phyloP scores from a whole-genome alignment of 768 basidiomycete genomes.

The Leucosporidium yakuticum region DNA sequence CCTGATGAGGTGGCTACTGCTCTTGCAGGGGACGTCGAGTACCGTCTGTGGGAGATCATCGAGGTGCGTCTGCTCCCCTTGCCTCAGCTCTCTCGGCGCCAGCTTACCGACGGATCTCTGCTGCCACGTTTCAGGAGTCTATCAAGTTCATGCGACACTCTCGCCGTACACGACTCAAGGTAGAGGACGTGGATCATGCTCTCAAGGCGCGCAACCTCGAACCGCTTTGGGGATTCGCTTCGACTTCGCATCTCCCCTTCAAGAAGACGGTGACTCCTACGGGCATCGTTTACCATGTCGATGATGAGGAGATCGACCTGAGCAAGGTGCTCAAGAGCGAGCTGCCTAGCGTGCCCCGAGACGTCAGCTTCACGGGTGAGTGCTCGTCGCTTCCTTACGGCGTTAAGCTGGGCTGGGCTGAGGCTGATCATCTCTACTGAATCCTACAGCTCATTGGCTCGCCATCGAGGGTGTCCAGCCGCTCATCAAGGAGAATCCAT shows the following conservation, averaged over 20 bases:
- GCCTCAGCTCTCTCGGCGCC: neutral
- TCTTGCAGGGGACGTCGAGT: slow-evolving; percentile 93
- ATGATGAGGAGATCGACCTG: slow-evolving; percentile 97
- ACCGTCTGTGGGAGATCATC: slow-evolving; percentile 87
- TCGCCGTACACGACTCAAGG: slow-evolving; percentile 78
- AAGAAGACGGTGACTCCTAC: slow-evolving; percentile 53
- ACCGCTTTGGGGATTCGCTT: slow-evolving; percentile 78
- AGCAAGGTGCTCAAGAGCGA: slow-evolving; percentile 81
- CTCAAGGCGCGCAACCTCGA: slow-evolving; percentile 92
- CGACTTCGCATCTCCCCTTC: slow-evolving; percentile 47
- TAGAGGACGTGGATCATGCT: slow-evolving; percentile 87
- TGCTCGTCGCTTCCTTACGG: slow-evolving; percentile 14
- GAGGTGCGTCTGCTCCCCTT: slow-evolving; percentile 54
- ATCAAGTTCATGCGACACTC: slow-evolving; percentile 95
- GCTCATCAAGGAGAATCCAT: slow-evolving; percentile 89
- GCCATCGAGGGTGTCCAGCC: slow-evolving; percentile 98
- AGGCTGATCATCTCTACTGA: slow-evolving; percentile 32
- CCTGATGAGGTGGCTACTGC: slow-evolving; percentile 72
- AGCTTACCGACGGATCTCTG: neutral
- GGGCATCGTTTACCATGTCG: slow-evolving; percentile 81
- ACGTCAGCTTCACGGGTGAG: slow-evolving; percentile 64
- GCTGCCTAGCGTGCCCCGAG: slow-evolving; percentile 71
- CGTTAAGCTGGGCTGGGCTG: neutral
- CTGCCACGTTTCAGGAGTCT: slow-evolving; percentile 63
- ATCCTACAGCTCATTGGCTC: slow-evolving; percentile 77